Evolutionary conservation across 2,329 filamentous ascomycete species (phyloP).

Genomic region (Clonostachys sp.): DNA sequence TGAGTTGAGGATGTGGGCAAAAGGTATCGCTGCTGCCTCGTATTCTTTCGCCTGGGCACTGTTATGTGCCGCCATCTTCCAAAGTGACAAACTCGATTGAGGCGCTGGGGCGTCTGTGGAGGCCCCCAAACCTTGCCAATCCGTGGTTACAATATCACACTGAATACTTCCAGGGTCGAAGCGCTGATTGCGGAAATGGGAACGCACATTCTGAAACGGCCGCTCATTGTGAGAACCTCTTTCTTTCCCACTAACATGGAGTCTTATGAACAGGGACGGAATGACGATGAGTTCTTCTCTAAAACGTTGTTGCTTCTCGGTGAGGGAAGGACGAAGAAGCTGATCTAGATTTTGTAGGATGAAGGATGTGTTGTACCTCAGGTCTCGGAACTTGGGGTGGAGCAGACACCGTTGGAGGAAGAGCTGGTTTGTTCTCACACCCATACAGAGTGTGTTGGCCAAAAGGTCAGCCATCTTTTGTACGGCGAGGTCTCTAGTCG

Average conservation of each 20-base stretch:
- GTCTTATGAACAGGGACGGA: background rate
- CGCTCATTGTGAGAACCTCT: background rate
- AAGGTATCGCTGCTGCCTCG: too few species aligned
- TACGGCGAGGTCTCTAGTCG: conserved; percentile 24
- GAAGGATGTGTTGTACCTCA: too few species aligned
- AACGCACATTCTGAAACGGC: background rate
- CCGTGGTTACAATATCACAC: background rate
- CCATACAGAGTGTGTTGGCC: conserved; percentile 29
- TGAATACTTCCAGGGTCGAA: conserved; percentile 1
- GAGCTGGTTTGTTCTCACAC: conserved; percentile 60
- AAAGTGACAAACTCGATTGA: too few species aligned
- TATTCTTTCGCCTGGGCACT: background rate
- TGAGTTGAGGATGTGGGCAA: too few species aligned
- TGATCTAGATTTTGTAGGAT: too few species aligned
- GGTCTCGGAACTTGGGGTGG: conserved; percentile 33
- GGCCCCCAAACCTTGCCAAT: too few species aligned
- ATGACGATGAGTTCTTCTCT: background rate
- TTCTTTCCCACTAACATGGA: background rate
- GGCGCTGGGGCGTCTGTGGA: too few species aligned
- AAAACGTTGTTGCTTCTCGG: conserved; percentile 32
- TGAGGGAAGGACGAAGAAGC: too few species aligned
- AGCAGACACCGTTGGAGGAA: conserved; percentile 63
- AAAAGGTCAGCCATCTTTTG: conserved; percentile 24
- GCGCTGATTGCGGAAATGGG: conserved; percentile 2
- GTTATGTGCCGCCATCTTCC: too few species aligned